Evolutionary conservation across 805 yeast species (phyloP).

Genomic region (Komagataella mondaviorum): DNA sequence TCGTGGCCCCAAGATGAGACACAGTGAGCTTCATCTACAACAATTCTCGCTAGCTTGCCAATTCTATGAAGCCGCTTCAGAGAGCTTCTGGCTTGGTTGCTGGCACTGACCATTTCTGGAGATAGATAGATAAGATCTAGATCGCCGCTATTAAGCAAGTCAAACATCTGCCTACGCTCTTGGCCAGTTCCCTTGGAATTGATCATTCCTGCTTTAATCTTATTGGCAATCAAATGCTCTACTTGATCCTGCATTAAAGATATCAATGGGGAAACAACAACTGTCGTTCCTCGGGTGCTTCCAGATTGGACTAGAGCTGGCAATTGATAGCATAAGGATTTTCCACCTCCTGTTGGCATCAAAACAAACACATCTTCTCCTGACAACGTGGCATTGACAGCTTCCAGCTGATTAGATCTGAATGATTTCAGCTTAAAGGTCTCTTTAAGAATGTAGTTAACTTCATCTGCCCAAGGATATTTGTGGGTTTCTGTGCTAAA

Average conservation of each 20-base stretch:
- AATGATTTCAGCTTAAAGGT: conserved; percentile 56
- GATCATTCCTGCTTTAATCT: conserved; percentile 78
- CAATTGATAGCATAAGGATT: conserved; percentile 87
- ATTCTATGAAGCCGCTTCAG: conserved; percentile 42
- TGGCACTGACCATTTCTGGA: conserved; percentile 86
- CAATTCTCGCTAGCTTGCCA: conserved; percentile 63
- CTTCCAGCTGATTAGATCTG: conserved; percentile 77
- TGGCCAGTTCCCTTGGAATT: conserved; percentile 59
- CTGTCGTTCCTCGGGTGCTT: conserved; percentile 66
- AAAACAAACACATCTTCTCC: conserved; percentile 87
- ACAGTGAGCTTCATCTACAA: conserved; percentile 97
- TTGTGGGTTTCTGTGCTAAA: conserved; percentile 2
- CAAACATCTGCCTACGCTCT: conserved; percentile 50
- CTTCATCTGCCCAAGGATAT: conserved; percentile 57
- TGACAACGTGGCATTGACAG: conserved; percentile 58
- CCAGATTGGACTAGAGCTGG: conserved; percentile 81
- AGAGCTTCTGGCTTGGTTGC: conserved; percentile 51
- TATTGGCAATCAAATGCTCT: conserved; percentile 51
- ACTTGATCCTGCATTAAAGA: conserved; percentile 98
- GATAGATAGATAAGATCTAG: conserved; percentile 75
- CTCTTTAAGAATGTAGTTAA: conserved; percentile 37
- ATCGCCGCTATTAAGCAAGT: conserved; percentile 48
- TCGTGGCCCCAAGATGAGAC: conserved; percentile 99
- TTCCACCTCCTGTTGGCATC: conserved; percentile 99
- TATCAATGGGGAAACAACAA: conserved; percentile 88